Evolutionary conservation across 306 rosid genomes (phyloP), one percentile per base, ranked within the genome.

Genomic region (Lablab purpureus): DNA sequence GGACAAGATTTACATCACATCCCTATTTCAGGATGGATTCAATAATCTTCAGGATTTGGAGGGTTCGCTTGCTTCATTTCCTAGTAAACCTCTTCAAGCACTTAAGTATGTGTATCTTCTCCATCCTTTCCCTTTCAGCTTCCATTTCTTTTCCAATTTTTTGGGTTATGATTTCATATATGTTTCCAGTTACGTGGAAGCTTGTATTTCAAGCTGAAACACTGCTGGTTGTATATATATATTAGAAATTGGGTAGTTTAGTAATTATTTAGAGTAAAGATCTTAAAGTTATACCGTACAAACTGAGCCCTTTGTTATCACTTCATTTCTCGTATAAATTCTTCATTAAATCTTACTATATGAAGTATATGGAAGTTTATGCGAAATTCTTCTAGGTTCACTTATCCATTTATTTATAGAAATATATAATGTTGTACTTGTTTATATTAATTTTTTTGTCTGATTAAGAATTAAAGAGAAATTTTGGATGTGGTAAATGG

Each of bases 21-120:
- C 73, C 81, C 77, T 83, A 73, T 86, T 82, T 76, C 93, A 96
- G 99, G 97, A 91, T 59, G 93, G 88, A 58, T 85, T 91, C 82
- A 83, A 77, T 49, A 89, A 90, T 85, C 83, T 88, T 84, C 88
- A 73, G 84, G 94, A 91, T 91, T 85, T 96, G 90, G 96, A 89
- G 85, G 80, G 84, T 76, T 95, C 99, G 25, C 85, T 96, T 83
- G 87, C 97, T 74, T 90, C 99, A 74, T 91, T 96, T 84, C 97
- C 99, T 37, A 87, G 72, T 21, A 92, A 87, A 86, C 97, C 97
- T 80, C 96, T 94, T 80, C 83, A 87, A 85, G 98, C 96, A 81
- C 96, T 92, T 30, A 90, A 94, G 98, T 94, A 94, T 77, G 91
- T 62, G 60, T 49, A 19, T 73, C 84, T 81, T 34, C 45, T 66